Evolutionary conservation across 2,329 filamentous ascomycete species (phyloP), one percentile per base, ranked within the genome.

Genomic region (Lanzia echinophila): DNA sequence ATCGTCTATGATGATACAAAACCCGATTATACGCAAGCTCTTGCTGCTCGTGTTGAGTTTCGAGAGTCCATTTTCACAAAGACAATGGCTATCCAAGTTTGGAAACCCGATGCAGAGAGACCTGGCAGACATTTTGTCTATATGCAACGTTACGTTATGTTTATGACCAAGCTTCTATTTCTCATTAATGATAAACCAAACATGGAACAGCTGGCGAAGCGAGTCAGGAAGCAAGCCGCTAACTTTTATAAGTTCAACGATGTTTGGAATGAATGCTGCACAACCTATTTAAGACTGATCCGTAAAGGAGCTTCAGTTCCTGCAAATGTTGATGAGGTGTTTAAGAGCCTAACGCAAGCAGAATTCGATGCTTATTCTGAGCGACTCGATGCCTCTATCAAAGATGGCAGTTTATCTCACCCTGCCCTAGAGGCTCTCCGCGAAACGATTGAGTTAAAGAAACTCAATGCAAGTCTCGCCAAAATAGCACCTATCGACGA

Each of bases 401-500:
- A 79, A 31, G 71, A 76, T 28, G 72, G 75, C 3, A 66, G 73
- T 2, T 73, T 75, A 0, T 68, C 65, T 1, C 69, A 75, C 51
- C 70, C 74, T 0, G 74, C 78, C 3, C 70, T 87, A 2, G 84
- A 87, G 53, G 73, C 84, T 6, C 73, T 89, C 11, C 76, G 81
- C 41, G 85, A 88, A 58, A 78, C 81, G 1, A 74, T 85, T 24
- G 86, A 89, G 61, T 71, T 88, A 33, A 88, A 88, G 65, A 86
- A 83, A 67, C 79, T 96, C 43, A 99, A 99, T 66, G 85, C 86
- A 39, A 87, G 86, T 45, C 77, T 96, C 7, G 94, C 95, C 80
- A 96, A 96, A 70, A 81, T 86, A 0, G 81, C 83, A 0, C 78
- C 85, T 10, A 92, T 97, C 43, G 94, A 99, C 64, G 94, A 99